Percentiles rank a stretch among this genome's conserved stretches.
Conservation (phyloP, 2,329 filamentous ascomycete species). For the Allantophomopsis lycopodina region DNA sequence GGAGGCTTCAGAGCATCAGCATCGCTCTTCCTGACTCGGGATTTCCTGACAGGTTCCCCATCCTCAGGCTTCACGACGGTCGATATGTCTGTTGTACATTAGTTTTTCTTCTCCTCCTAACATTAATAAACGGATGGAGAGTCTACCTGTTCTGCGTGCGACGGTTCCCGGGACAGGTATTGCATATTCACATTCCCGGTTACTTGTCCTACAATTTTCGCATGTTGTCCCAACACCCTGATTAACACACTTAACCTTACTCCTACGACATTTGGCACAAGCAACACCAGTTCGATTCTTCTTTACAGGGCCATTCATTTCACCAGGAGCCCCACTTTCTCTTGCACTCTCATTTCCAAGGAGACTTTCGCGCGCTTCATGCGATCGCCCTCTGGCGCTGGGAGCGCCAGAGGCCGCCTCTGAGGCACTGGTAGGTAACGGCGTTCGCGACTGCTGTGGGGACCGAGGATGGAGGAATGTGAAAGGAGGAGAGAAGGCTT, state of each 20-base stretch:
- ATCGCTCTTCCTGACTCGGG: slow-evolving; percentile 21
- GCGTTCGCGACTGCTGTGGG: slow-evolving; percentile 11
- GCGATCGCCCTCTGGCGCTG: slow-evolving; percentile 3
- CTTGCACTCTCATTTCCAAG: slow-evolving; percentile 16
- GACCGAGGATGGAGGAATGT: slow-evolving; percentile 17
- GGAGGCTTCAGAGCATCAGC: no score
- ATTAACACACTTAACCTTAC: slow-evolving; percentile 76
- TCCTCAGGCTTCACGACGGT: slow-evolving; percentile 18
- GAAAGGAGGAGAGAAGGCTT: slow-evolving; percentile 13
- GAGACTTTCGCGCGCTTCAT: slow-evolving; percentile 12
- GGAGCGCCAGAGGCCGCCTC: slow-evolving; percentile 10
- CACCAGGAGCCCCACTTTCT: background rate
- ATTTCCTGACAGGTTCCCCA: slow-evolving; percentile 17
- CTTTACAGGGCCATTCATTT: slow-evolving; percentile 7
- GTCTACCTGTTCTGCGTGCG: slow-evolving; percentile 11
- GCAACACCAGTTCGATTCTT: slow-evolving; percentile 61
- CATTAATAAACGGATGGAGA: slow-evolving; percentile 1
- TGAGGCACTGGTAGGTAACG: slow-evolving; percentile 9
- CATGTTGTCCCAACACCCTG: slow-evolving; percentile 58
- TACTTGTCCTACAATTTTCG: slow-evolving; percentile 58
- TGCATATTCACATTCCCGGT: slow-evolving; percentile 62
- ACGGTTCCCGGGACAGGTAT: slow-evolving; percentile 25
- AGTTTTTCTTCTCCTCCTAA: slow-evolving; percentile 13
- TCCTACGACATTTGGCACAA: slow-evolving; percentile 60
- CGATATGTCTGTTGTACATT: slow-evolving; percentile 14